Percentiles rank a stretch among this genome's conserved stretches.
These are phyloP conservation scores for Phytophthora tubulina DNA, from an alignment of 352 stramenopile species.

Conservation along the genomic window DNA sequence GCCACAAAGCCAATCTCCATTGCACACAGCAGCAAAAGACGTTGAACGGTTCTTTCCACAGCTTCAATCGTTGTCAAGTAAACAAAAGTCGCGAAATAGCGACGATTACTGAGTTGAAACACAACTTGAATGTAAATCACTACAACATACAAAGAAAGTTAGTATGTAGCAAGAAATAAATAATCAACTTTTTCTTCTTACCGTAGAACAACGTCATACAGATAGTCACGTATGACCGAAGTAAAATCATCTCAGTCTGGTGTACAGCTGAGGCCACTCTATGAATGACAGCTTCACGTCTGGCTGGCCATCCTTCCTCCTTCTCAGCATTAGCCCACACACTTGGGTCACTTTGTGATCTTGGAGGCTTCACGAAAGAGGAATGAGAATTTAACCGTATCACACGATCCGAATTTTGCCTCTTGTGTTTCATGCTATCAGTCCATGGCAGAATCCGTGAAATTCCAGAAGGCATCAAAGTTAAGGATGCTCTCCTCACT, in stretches of 20 bases:
- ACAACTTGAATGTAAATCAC: slow-evolving; percentile 33
- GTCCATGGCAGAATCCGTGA: slow-evolving; percentile 27
- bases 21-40: slow-evolving; percentile 30
- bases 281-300: slow-evolving; percentile 36
- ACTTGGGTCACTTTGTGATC: slow-evolving; percentile 28
- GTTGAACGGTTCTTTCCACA: slow-evolving; percentile 11
- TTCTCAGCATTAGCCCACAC: slow-evolving; percentile 16
- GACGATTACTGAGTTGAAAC: slow-evolving; percentile 36
- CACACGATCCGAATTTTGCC: slow-evolving; percentile 6
- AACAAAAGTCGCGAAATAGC: slow-evolving; percentile 35
- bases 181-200: background rate
- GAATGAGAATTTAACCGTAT: slow-evolving; percentile 7
- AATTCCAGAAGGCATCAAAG: slow-evolving; percentile 2
- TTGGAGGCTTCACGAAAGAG: slow-evolving; percentile 14
- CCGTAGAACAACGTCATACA: slow-evolving; percentile 44
- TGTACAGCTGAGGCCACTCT: slow-evolving; percentile 27
- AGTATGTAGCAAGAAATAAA: background rate
- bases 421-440: background rate
- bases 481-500: slow-evolving; percentile 5
- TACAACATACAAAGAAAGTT: slow-evolving; percentile 5
- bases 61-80: slow-evolving; percentile 28
- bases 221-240: slow-evolving; percentile 48
- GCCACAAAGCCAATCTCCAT: slow-evolving; percentile 32
- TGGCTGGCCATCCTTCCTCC: slow-evolving; percentile 1
- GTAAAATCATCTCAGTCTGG: slow-evolving; percentile 45